Conservation (phyloP, 805 yeast species). For the Teunomyces tritomae region DNA sequence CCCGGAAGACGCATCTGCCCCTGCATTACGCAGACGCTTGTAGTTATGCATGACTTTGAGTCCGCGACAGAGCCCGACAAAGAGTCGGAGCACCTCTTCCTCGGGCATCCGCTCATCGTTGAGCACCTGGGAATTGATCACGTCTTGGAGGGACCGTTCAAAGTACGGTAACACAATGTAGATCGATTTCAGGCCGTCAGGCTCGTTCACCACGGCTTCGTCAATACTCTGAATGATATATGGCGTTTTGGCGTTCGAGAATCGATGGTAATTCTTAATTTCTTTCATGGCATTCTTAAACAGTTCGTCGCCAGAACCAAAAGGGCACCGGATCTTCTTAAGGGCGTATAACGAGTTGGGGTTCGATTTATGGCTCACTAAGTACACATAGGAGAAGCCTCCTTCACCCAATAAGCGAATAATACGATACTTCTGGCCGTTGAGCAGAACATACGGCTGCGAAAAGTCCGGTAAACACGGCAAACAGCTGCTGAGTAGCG, state of each 20-base stretch:
- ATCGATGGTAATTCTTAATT: constrained; percentile 69
- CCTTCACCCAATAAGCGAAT: constrained; percentile 83
- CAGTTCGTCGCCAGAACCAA: constrained; percentile 72
- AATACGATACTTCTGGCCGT: constrained; percentile 60
- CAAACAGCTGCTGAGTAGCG: constrained; percentile 29
- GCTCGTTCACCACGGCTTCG: constrained; percentile 67
- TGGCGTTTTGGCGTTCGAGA: constrained; percentile 53
- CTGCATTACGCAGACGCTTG: constrained; percentile 23
- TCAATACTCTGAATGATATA: constrained; percentile 68
- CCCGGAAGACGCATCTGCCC: too few species aligned
- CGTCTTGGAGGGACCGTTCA: constrained; percentile 71
- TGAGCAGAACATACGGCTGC: constrained; percentile 59
- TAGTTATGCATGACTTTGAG: constrained; percentile 71
- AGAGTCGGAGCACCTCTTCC: constrained; percentile 56
- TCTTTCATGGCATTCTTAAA: constrained; percentile 67
- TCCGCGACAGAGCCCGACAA: constrained; percentile 73
- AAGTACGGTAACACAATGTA: constrained; percentile 79
- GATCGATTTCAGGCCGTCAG: constrained; percentile 76
- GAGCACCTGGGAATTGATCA: constrained; percentile 63
- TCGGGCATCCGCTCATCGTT: constrained; percentile 56
- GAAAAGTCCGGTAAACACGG: constrained; percentile 45
- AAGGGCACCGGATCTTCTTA: constrained; percentile 85
- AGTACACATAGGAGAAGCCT: constrained; percentile 81
- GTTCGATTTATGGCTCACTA: constrained; percentile 53
- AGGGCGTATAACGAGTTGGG: constrained; percentile 59